Conservation (phyloP, 768 basidiomycete genomes). For the Cystobasidium tubakii region DNA sequence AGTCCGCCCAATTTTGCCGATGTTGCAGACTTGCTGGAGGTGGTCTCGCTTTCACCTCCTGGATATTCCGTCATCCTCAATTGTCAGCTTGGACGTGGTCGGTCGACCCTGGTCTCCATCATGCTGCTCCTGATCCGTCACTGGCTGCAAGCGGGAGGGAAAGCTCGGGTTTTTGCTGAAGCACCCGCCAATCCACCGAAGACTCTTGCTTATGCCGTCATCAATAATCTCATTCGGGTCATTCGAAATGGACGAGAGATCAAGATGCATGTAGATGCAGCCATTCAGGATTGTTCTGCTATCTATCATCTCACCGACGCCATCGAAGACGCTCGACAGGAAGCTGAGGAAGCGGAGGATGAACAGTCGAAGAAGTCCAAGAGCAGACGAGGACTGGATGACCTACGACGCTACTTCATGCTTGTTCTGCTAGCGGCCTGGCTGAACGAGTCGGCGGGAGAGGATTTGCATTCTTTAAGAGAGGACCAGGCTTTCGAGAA, state of each 20-base stretch:
- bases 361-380: constrained; percentile 64
- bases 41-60: constrained; percentile 61
- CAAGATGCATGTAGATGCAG: constrained; percentile 69
- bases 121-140: constrained; percentile 52
- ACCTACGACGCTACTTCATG: constrained; percentile 66
- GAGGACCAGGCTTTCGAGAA: constrained; percentile 59
- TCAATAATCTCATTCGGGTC: constrained; percentile 67
- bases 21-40: constrained; percentile 64
- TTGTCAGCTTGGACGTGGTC: constrained; percentile 90
- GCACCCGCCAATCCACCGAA: constrained; percentile 32
- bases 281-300: constrained; percentile 75
- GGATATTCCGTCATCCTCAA: constrained; percentile 70
- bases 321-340: constrained; percentile 73
- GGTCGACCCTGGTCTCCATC: constrained; percentile 79
- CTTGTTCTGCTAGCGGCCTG: constrained; percentile 40
- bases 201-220: constrained; percentile 62
- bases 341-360: constrained; percentile 70
- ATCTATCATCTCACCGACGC: constrained; percentile 80
- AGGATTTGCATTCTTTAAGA: constrained; percentile 39
- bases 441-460: constrained; percentile 41
- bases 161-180: constrained; percentile 27
- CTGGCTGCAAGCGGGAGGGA: constrained; percentile 22
- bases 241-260: constrained; percentile 78
- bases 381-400: constrained; percentile 62
- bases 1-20: constrained; percentile 31